phyloP scores from a whole-genome alignment of 140 eudicot species.

The Ambrosia hybrid region DNA sequence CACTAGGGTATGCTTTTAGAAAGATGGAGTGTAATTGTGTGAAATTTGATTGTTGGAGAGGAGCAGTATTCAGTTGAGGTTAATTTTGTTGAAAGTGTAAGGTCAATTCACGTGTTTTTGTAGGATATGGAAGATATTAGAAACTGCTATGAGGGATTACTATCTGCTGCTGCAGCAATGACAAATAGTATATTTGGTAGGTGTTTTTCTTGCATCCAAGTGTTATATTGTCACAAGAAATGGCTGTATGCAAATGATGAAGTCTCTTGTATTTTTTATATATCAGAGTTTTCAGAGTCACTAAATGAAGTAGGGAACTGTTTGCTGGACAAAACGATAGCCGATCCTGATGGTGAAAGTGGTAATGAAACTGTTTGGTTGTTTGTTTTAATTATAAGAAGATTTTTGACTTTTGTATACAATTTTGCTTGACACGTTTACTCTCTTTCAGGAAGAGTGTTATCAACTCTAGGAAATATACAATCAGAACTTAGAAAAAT shows the following conservation, averaged over 20 bases:
- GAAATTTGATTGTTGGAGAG: constrained; percentile 11
- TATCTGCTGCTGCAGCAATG: constrained; percentile 93
- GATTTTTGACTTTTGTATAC: neutral
- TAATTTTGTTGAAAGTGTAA: constrained; percentile 19
- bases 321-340: constrained; percentile 68
- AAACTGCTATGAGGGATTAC: constrained; percentile 79
- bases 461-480: constrained; percentile 63
- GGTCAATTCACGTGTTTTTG: constrained; percentile 14
- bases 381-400: neutral
- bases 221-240: neutral
- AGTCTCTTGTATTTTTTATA: constrained; percentile 1
- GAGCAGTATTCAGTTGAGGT: neutral
- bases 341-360: constrained; percentile 62
- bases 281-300: constrained; percentile 89
- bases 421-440: neutral
- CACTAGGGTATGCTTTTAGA: neutral
- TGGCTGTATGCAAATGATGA: constrained; percentile 19
- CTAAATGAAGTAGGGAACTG: constrained; percentile 82
- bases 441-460: constrained; percentile 56
- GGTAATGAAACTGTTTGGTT: constrained; percentile 46
- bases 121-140: constrained; percentile 97
- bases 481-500: constrained; percentile 83
- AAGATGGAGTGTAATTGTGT: neutral
- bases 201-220: neutral
- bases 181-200: constrained; percentile 88